Base-by-base conservation (phyloP, 2,329 filamentous ascomycete genomes). In the Macroventuria anomochaeta region DNA sequence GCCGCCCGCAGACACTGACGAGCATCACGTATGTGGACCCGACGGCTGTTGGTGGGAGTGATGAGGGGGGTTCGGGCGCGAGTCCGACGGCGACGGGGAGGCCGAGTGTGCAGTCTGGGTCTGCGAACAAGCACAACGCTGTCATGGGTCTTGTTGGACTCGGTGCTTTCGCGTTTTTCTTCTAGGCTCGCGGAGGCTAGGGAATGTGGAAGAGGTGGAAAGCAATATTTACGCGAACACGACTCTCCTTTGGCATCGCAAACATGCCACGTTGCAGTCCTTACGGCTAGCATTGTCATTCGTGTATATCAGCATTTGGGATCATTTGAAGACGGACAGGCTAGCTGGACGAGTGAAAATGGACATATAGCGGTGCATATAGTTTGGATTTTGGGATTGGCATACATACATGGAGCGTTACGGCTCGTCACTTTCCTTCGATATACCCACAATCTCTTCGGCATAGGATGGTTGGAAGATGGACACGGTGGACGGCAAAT, bases 21-120 rank as follows among this genome's bases (percentile, higher is more conserved):
- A 77, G 74, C 41, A 78, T 75, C 55, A 76, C 74, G 0, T 73
- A 74, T 38, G 77, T 80, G 3, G 77, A 71, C 12, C 74, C 64
- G 12, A 65, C 67, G 6, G 61, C 60, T 1, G 71, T 68, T 1
- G 51, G 37, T 0, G 58, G 56, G 0, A 47, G 17, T 12, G 39
- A 31, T 10, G 44, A 55, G 3, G 42, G 37, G 38, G 32, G 55
- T 26, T n/a, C n/a, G 49, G 36, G 18, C n/a, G 48, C 47, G 10
- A 47, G 26, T 1, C 38, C 54, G 5, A 55, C 67, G 0, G 29
- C 43, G 5, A 61, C 63, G 0, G 67, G 62, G 8, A 62, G 59
- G 29, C 76, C 77, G 0, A 66, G 70, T 3, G 63, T 79, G 42
- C 77, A 79, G 61, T 74, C 68, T 6, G 69, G 70, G 36, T 67